Evolutionary conservation across 257 asterid genomes (phyloP), one percentile per base, ranked within the genome.

Genomic region (Ilex aquifolium): DNA sequence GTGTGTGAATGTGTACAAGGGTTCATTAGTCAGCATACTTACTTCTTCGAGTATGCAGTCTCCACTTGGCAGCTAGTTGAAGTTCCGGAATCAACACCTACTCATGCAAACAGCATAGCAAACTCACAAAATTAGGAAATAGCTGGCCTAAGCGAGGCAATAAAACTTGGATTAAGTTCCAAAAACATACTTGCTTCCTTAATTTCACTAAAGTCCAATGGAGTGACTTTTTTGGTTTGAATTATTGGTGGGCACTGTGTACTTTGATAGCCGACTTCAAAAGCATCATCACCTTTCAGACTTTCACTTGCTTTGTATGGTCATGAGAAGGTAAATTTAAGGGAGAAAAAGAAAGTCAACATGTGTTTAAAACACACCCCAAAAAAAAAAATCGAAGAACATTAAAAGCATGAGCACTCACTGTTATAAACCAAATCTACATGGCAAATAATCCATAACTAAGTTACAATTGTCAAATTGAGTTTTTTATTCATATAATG

Each of bases 1-100:
- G 13, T 50, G 5, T 14, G 16, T 14, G 27, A 21, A 21, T 21
- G 27, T 21, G 27, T 21, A 21, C 27, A 21, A 21, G 27, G 27
- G 27, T 21, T 21, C 27, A 21, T 21, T 21, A 21, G 27, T 0
- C 8, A 50, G 7, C 12, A 42, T 6, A 73, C 95, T 83, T 79
- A 87, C 97, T 56, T 82, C 60, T 79, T 72, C 56, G 79, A 40
- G 72, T 46, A 65, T 69, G 69, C 78, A 64, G 76, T 83, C 76
- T 69, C 75, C 60, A 63, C 62, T 59, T 61, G 76, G 70, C 59
- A 71, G 75, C 79, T 72, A 52, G 82, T 60, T 53, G 80, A 63
- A 54, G 68, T 61, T 79, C 83, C 97, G 85, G 80, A 66, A 69
- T 44, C 63, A 77, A 79, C 39, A 67, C 16, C 72, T 76, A 65